A percentile compares a stretch with the other conserved stretches of the same genome.
Evolutionary conservation across 768 basidiomycete species (phyloP).

Genomic region (Brasilioporus rufonigricans): DNA sequence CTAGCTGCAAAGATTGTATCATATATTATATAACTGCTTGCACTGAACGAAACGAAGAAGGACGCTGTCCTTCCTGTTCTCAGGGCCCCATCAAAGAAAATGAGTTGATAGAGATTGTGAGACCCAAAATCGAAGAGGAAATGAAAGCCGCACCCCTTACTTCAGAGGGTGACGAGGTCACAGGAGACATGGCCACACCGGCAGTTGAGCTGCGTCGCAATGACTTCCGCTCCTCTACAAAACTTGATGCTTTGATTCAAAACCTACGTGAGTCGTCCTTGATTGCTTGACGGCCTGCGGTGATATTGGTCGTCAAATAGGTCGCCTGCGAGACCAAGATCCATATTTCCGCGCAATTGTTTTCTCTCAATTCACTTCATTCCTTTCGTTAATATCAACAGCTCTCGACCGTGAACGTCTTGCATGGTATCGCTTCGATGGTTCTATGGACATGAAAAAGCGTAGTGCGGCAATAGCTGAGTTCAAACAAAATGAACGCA

Average conservation of each 20-base stretch:
- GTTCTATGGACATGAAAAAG: slow-evolving; percentile 86
- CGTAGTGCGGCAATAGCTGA: slow-evolving; percentile 70
- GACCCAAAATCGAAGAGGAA: slow-evolving; percentile 21
- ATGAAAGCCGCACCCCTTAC: neutral
- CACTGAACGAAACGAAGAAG: slow-evolving; percentile 66
- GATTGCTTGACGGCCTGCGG: neutral
- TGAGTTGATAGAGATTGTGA: slow-evolving; percentile 64
- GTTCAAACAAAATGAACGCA: slow-evolving; percentile 68
- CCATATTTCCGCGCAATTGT: slow-evolving; percentile 81
- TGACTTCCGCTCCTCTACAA: slow-evolving; percentile 88
- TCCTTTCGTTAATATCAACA: slow-evolving; percentile 76
- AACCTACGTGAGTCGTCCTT: slow-evolving; percentile 54
- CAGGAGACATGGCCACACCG: slow-evolving; percentile 31
- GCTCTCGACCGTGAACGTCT: slow-evolving; percentile 68
- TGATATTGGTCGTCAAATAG: slow-evolving; percentile 31
- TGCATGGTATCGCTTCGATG: slow-evolving; percentile 82
- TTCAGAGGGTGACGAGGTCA: slow-evolving; percentile 14
- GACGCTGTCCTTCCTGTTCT: slow-evolving; percentile 78
- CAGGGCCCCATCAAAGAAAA: slow-evolving; percentile 63
- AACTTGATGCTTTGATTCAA: slow-evolving; percentile 78
- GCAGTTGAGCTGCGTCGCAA: slow-evolving; percentile 67
- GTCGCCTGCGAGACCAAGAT: slow-evolving; percentile 65
- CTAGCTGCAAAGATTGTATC: slow-evolving; percentile 90
- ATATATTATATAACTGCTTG: slow-evolving; percentile 66
- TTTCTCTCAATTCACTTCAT: slow-evolving; percentile 89